Evolutionary conservation across 2,329 filamentous ascomycete species (phyloP).

Genomic region (Xylaria multiplex): DNA sequence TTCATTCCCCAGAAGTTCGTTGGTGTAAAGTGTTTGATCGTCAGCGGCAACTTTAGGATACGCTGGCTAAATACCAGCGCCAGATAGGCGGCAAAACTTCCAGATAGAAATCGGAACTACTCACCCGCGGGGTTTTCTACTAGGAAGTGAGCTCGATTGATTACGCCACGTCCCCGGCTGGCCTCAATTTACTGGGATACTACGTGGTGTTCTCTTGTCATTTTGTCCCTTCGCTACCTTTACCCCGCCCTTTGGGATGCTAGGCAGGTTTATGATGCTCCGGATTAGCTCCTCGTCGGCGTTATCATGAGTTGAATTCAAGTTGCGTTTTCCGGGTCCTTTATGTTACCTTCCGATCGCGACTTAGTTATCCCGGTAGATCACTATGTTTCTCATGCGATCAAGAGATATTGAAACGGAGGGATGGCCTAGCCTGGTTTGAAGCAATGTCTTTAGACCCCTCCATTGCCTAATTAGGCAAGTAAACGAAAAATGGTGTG

Average conservation of each 20-base stretch:
- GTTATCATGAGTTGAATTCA: conserved; percentile 28
- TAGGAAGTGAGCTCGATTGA: conserved; percentile 18
- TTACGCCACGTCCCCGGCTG: conserved; percentile 29
- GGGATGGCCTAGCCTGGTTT: conserved; percentile 18
- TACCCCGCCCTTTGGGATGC: conserved; percentile 21
- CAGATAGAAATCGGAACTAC: conserved; percentile 40
- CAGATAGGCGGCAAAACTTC: conserved; percentile 36
- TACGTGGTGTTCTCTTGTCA: conserved; percentile 24
- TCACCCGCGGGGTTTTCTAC: conserved; percentile 38
- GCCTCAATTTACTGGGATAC: conserved; percentile 24
- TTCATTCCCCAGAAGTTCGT: conserved; percentile 4
- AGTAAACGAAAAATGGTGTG: conserved; percentile 32
- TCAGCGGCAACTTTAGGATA: conserved; percentile 32
- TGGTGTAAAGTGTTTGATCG: conserved; percentile 28
- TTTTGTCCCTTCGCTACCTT: background rate
- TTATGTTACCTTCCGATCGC: conserved; percentile 43
- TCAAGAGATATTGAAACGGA: conserved; percentile 2
- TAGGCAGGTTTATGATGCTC: conserved; percentile 8
- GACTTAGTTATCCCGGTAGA: conserved; percentile 43
- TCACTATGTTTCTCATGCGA: conserved; percentile 19
- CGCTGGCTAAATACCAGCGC: conserved; percentile 47
- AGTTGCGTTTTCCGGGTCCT: background rate
- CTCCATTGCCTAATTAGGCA: conserved; percentile 34
- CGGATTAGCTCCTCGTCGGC: conserved; percentile 6
- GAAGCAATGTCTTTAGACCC: conserved; percentile 1